phyloP scores from a whole-genome alignment of 805 yeast genomes.

The Starmerella sp. region DNA sequence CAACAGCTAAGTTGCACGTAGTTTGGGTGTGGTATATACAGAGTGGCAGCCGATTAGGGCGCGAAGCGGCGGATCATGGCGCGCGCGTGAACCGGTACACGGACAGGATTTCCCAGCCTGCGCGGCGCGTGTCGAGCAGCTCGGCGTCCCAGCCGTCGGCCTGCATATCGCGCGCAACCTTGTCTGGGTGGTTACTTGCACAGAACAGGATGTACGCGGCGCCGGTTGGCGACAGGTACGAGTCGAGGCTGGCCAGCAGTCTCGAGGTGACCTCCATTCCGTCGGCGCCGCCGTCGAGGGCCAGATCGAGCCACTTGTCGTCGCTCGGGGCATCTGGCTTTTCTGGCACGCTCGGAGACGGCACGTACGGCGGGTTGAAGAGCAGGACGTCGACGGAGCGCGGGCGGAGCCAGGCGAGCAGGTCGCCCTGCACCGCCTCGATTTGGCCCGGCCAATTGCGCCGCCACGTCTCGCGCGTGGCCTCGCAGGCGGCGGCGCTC shows the following conservation, averaged over 20 bases:
- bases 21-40: too few relatives aligned
- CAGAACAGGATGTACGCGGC: conserved; percentile 83
- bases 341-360: conserved; percentile 62
- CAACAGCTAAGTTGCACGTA: too few relatives aligned
- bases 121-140: conserved; percentile 55
- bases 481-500: conserved; percentile 61
- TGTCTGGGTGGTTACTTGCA: conserved; percentile 73
- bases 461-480: conserved; percentile 38
- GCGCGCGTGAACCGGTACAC: conserved; percentile 46
- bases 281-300: conserved; percentile 75
- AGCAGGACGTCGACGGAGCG: conserved; percentile 56
- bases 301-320: conserved; percentile 73
- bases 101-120: conserved; percentile 91
- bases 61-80: neutral
- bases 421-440: conserved; percentile 48
- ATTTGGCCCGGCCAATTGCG: conserved; percentile 27
- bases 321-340: conserved; percentile 35
- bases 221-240: conserved; percentile 47
- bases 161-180: conserved; percentile 41
- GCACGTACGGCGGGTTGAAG: conserved; percentile 96
- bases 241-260: conserved; percentile 45
- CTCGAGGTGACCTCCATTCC: conserved; percentile 80
- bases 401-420: conserved; percentile 31
- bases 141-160: conserved; percentile 43
- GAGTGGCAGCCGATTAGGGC: too few relatives aligned